Conservation (phyloP, 208 protist species). For the Trypanosoma melophagium region DNA sequence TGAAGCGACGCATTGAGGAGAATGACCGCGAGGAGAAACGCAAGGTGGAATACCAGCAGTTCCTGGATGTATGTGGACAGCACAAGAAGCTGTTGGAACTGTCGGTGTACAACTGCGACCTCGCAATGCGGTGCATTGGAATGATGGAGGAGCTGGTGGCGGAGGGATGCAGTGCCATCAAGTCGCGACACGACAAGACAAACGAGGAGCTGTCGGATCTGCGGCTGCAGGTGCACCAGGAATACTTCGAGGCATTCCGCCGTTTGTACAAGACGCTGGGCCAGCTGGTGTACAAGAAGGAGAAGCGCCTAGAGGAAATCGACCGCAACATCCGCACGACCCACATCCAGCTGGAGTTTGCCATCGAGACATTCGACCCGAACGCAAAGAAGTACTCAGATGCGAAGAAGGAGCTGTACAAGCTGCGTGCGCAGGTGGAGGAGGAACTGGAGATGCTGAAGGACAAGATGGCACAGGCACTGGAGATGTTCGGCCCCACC, state of each 20-base stretch:
- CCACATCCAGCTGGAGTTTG: constrained; percentile 71
- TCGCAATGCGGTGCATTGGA: constrained; percentile 59
- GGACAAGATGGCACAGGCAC: constrained; percentile 48
- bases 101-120: constrained; percentile 81
- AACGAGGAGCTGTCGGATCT: constrained; percentile 59
- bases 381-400: constrained; percentile 75
- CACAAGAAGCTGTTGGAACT: constrained; percentile 82
- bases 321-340: constrained; percentile 74
- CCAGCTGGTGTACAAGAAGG: constrained; percentile 79
- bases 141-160: constrained; percentile 76
- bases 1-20: constrained; percentile 86
- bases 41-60: constrained; percentile 86
- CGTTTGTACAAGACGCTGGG: constrained; percentile 77
- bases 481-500: constrained; percentile 70
- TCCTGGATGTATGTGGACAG: constrained; percentile 75
- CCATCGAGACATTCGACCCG: constrained; percentile 76
- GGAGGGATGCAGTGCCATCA: constrained; percentile 68
- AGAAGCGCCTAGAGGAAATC: constrained; percentile 75
- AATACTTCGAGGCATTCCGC: constrained; percentile 71
- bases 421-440: constrained; percentile 66
- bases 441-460: constrained; percentile 51
- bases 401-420: constrained; percentile 71
- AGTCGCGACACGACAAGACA: constrained; percentile 75
- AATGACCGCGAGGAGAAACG: constrained; percentile 79
- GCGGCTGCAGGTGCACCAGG: constrained; percentile 65